Evolutionary conservation across 2,329 filamentous ascomycete genomes (phyloP).

Genomic region (Aspergillus ochraceoroseus): DNA sequence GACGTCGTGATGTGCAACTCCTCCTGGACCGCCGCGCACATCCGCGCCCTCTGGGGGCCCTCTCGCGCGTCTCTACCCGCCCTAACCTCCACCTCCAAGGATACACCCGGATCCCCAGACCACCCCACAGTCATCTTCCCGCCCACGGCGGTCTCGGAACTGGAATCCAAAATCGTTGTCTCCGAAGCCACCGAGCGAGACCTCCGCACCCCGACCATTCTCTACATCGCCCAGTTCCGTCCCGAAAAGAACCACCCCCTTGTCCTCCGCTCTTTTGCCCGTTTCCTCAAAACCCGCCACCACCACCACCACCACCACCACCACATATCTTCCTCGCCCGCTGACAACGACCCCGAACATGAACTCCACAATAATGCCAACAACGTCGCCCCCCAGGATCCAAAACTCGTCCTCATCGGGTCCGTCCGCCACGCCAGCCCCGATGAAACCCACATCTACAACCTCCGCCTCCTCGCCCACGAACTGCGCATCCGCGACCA

Average conservation of each 20-base stretch:
- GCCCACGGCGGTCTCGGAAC: constrained; percentile 81
- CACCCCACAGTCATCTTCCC: constrained; percentile 71
- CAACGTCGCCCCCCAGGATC: constrained; percentile 31
- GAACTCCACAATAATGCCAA: constrained; percentile 2
- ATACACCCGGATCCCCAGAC: constrained; percentile 40
- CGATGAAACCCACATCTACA: constrained; percentile 64
- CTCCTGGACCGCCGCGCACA: constrained; percentile 83
- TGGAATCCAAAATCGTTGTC: no score
- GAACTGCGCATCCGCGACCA: constrained; percentile 78
- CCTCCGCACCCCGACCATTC: constrained; percentile 63
- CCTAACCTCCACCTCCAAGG: background rate
- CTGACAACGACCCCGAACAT: constrained; percentile 15
- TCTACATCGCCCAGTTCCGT: constrained; percentile 96
- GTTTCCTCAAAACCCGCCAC: constrained; percentile 60
- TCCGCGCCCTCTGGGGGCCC: constrained; percentile 72
- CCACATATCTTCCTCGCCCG: background rate
- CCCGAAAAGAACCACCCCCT: constrained; percentile 95
- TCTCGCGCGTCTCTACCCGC: constrained; percentile 22
- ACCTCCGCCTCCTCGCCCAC: constrained; percentile 77
- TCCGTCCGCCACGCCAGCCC: constrained; percentile 70
- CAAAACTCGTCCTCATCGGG: constrained; percentile 76
- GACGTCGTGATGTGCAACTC: constrained; percentile 98
- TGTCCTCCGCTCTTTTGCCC: constrained; percentile 76
- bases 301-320: constrained; percentile 46
- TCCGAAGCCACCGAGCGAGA: constrained; percentile 34